Evolutionary conservation across 1,284 basidiomycete species (phyloP), one percentile per base, ranked within the genome.

Genomic region (Austroboletus olivaceoglutinosus): DNA sequence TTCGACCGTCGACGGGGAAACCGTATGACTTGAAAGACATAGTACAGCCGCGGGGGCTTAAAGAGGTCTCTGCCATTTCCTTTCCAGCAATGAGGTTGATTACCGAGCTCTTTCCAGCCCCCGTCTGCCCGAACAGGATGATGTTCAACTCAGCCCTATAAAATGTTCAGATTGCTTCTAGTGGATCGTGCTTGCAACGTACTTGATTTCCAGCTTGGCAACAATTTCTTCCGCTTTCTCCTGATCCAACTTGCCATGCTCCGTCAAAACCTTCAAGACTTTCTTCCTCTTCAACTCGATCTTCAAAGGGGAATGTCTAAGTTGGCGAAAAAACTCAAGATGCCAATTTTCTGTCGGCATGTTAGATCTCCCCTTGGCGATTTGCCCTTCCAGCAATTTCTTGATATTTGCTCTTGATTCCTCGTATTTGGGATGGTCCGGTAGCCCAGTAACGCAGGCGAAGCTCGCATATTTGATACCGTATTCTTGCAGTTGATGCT

Each of bases 21-120:
- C 30, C 43, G 52, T 70, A 68, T 1, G 55, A 52, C 33, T 56
- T 52, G 48, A 55, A 62, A 0, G 64, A 58, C 55, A 70, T 56
- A 34, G 65, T 70, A 19, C 67, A 68, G 15, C 67, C 62, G 31
- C 48, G 44, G 22, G 48, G 56, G 46, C 64, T 65, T 6, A 56
- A 48, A 23, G 69, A 67, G 22, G 54, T 62, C 29, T 52, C 5
- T 18, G 65, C 67, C 12, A 67, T 38, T 12, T 43, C 3, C 6
- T 34, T 27, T 22, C 67, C 67, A 50, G 67, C 60, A 49, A 67
- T 65, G 53, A 67, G 46, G 43, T 67, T 70, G 53, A 67, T 62
- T 45, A 70, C 56, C 18, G 65, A 70, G 47, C 65, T 70, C 50
- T 67, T 67, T 11, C 65, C 69, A 13, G 63, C 64, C 7, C 65